Conservation (phyloP, 2,329 filamentous ascomycete species). For the Fusarium setosum region DNA sequence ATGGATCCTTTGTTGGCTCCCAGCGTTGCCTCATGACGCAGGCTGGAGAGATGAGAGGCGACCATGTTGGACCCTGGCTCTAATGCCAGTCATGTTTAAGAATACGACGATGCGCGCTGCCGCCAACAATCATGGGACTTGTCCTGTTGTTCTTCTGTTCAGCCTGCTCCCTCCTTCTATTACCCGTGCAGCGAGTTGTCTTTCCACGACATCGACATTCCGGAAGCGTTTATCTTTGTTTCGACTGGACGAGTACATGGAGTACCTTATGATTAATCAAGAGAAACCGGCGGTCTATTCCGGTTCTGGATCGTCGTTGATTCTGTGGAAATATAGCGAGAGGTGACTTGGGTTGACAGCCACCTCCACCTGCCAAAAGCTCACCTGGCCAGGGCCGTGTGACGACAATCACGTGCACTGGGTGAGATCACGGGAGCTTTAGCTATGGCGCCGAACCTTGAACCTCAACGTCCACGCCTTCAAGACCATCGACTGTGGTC, state of each 20-base stretch:
- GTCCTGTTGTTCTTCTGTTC: constrained; percentile 5
- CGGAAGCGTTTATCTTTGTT: neutral
- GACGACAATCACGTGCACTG: constrained; percentile 44
- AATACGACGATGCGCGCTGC: constrained; percentile 27
- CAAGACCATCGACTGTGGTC: constrained; percentile 58
- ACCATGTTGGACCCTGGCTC: constrained; percentile 14
- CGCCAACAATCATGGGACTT: neutral
- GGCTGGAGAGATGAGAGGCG: constrained; percentile 21
- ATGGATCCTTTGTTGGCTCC: constrained; percentile 26
- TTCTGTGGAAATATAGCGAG: constrained; percentile 4
- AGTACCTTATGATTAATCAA: constrained; percentile 7
- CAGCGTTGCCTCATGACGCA: constrained; percentile 30
- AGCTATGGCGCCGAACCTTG: constrained; percentile 39
- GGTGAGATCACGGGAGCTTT: constrained; percentile 35
- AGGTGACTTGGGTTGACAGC: constrained; percentile 5
- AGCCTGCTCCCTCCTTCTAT: neutral
- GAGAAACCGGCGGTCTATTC: constrained; percentile 18
- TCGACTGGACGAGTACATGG: constrained; percentile 30
- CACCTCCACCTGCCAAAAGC: neutral
- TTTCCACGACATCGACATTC: constrained; percentile 1
- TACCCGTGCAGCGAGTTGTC: neutral
- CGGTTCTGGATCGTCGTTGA: constrained; percentile 9
- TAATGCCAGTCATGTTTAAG: constrained; percentile 28
- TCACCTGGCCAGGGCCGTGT: constrained; percentile 31
- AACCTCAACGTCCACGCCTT: constrained; percentile 54